Conservation (phyloP, 2,329 filamentous ascomycete genomes). For the Fusarium sp. region DNA sequence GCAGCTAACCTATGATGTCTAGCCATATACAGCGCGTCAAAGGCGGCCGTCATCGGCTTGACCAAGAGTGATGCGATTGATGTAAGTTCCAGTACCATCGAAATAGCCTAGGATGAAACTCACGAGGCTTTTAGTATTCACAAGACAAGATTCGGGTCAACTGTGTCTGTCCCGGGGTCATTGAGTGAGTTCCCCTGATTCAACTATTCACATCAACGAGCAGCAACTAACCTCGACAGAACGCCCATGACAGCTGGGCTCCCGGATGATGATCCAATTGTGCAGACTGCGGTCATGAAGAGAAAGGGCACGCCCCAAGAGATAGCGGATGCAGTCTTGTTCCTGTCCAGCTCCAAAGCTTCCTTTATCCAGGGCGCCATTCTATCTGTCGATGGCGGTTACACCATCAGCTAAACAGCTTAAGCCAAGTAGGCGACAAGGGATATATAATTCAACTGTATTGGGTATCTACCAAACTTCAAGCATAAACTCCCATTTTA, state of each 20-base stretch:
- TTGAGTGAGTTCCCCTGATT: conserved; percentile 47
- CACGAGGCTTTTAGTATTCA: conserved; percentile 51
- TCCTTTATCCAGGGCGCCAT: conserved; percentile 59
- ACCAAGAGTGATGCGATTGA: conserved; percentile 62
- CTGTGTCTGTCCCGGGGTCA: conserved; percentile 60
- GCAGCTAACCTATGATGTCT: background rate
- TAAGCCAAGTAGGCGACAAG: background rate
- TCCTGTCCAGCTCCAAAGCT: conserved; percentile 58
- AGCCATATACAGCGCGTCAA: conserved; percentile 59
- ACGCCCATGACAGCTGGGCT: conserved; percentile 58
- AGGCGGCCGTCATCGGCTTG: conserved; percentile 57
- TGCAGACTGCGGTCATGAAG: conserved; percentile 52
- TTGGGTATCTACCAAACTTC: conserved; percentile 42
- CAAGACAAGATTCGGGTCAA: conserved; percentile 60
- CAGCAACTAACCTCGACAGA: conserved; percentile 22
- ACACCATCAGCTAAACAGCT: conserved; percentile 49
- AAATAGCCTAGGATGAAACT: background rate
- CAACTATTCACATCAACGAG: too few relatives aligned
- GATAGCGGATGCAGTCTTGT: conserved; percentile 60
- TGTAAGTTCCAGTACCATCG: conserved; percentile 42
- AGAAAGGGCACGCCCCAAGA: conserved; percentile 59
- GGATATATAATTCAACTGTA: conserved; percentile 11
- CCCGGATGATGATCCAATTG: conserved; percentile 50
- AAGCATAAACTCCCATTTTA: background rate
- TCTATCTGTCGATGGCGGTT: conserved; percentile 60